Percentiles rank a stretch among this genome's conserved stretches.
Evolutionary conservation across 2,329 filamentous ascomycete species (phyloP).

Genomic region (Colletotrichum sp.): DNA sequence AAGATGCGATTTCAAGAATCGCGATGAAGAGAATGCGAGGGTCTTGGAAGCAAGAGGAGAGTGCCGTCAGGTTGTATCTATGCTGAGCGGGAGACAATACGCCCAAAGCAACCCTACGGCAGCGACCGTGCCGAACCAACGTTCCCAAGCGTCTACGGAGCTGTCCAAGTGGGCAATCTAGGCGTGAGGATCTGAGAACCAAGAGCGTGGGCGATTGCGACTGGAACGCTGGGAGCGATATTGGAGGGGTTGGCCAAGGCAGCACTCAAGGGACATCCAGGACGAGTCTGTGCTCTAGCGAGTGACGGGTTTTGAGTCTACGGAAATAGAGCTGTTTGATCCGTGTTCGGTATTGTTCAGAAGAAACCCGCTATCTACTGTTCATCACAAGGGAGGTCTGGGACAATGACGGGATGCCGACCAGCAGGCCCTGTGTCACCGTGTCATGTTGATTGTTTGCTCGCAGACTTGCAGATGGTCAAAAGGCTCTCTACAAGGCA

Average conservation of each 20-base stretch:
- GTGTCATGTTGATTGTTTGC: not conserved
- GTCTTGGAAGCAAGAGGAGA: not conserved
- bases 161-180: not conserved
- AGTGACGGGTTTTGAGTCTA: not conserved
- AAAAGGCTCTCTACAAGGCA: not conserved
- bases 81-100: not conserved
- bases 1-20: not conserved
- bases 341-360: not conserved
- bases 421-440: not conserved
- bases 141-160: not conserved
- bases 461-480: not conserved
- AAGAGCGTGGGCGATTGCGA: not conserved
- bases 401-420: not conserved
- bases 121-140: not conserved
- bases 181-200: not conserved
- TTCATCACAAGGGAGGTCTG: not conserved
- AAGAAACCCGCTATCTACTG: not conserved
- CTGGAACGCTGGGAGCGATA: not conserved
- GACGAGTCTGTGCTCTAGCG: not conserved
- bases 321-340: not conserved
- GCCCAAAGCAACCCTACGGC: not conserved
- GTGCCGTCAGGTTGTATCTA: not conserved
- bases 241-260: not conserved
- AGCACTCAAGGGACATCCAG: not conserved
- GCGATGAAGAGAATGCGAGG: not conserved